A percentile compares a stretch with the other conserved stretches of the same genome.
Conservation (phyloP, 352 stramenopile species). For the Plasmopara viticola region DNA sequence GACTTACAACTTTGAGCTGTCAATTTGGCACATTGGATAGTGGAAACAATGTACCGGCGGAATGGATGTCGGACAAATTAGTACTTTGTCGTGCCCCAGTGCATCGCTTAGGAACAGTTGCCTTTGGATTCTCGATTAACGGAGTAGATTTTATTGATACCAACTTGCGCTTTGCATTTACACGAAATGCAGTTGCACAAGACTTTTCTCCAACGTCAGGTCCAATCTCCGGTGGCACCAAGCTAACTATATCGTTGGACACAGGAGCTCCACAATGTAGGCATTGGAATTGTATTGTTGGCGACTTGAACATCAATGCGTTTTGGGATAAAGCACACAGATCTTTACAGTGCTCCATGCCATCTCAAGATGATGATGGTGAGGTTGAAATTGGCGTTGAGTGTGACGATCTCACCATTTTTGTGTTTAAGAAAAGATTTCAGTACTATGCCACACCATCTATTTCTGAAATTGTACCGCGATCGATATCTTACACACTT, state of each 20-base stretch:
- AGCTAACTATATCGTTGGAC: slow-evolving; percentile 20
- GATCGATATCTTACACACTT: slow-evolving; percentile 14
- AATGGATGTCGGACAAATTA: slow-evolving; percentile 23
- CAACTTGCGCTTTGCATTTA: slow-evolving; percentile 25
- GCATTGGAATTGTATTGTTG: slow-evolving; percentile 28
- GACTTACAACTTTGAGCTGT: slow-evolving; percentile 33
- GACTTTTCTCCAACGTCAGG: slow-evolving; percentile 24
- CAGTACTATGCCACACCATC: slow-evolving; percentile 23
- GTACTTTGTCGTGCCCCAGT: slow-evolving; percentile 26
- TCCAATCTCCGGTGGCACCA: slow-evolving; percentile 25
- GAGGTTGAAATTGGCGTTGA: slow-evolving; percentile 21
- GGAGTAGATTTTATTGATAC: slow-evolving; percentile 38
- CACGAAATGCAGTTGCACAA: background rate
- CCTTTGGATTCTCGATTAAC: slow-evolving; percentile 45
- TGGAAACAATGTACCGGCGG: slow-evolving; percentile 5
- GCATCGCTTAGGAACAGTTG: slow-evolving; percentile 18
- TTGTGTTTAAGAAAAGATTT: slow-evolving; percentile 26
- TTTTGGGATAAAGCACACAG: slow-evolving; percentile 1
- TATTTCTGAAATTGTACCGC: slow-evolving; percentile 16
- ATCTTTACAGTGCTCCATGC: slow-evolving; percentile 24
- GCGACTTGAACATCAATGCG: slow-evolving; percentile 7
- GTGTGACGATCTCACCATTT: slow-evolving; percentile 22
- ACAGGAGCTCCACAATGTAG: slow-evolving; percentile 13
- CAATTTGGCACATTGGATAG: slow-evolving; percentile 27
- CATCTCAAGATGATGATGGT: slow-evolving; percentile 5